Evolutionary conservation across 2,329 filamentous ascomycete species (phyloP), one percentile per base, ranked within the genome.

Genomic region (Chaetomiaceae sp.): DNA sequence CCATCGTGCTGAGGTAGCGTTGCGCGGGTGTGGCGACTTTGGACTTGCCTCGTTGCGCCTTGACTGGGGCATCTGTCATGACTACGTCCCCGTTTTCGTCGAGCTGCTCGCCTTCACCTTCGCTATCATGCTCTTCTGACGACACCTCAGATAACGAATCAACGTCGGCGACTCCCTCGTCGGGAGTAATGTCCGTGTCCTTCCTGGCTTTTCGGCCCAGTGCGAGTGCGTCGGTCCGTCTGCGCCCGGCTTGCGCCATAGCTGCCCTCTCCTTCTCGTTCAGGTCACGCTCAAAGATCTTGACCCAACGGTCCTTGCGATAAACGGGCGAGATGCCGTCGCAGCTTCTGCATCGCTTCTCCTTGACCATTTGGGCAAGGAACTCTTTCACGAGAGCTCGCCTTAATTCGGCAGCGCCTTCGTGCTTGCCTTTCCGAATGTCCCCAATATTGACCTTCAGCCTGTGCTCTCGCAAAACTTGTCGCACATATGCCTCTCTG

Each of bases 291-390:
- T 92, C 86, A 69, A 97, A 99, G 49, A 99, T 90, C 70, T 97
- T 99, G 66, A 91, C 87, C 64, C 84, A 94, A 38, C 87, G 81
- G 64, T 99, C 92, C 68, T 95, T 96, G 62, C 92, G 85, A 70
- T 89, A 97, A 2, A 77, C 76, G 10, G 90, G 91, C 13, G 87
- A 91, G 56, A 94, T 82, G 25, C 87, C 87, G 45, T 75, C 72
- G 61, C 81, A 85, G 51, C 72, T 77, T 41, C 75, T 75, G 71
- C 94, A 99, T 64, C 80, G 81, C 62, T 84, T 86, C 42, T 79
- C 77, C 61, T 79, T 81, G 43, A 80, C 81, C 50, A 96, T 86
- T 25, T 85, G 81, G 48, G 80, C 80, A 55, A 96, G 77, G 61
- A 99, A 95, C 14, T 89, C 84, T 67, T 90, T 89, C 61, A 96